Conservation (phyloP, 176 grass and related monocot genomes). For the Hyparrhenia diplandra region DNA sequence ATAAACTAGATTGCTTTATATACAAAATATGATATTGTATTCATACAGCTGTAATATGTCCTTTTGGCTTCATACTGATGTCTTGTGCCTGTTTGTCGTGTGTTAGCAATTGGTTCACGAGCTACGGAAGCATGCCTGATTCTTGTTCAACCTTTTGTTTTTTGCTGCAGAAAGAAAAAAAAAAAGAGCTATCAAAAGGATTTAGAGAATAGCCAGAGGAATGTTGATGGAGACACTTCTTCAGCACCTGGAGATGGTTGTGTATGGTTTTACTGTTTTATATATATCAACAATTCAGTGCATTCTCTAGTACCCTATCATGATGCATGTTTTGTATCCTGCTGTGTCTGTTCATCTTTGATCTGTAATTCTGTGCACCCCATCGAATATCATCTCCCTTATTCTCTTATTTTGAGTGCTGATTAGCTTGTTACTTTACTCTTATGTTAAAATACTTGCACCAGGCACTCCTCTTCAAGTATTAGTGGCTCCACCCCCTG, state of each 20-base stretch:
- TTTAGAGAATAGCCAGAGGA: slow-evolving; percentile 58
- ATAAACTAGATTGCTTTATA: neutral
- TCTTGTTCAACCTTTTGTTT: slow-evolving; percentile 3
- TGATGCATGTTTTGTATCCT: neutral
- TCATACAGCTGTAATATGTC: neutral
- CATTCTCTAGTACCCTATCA: neutral
- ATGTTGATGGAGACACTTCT: slow-evolving; percentile 40
- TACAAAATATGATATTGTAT: neutral
- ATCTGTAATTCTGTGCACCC: neutral
- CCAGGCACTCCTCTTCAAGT: neutral
- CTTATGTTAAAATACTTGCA: neutral
- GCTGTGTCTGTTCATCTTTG: neutral
- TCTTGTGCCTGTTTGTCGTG: neutral
- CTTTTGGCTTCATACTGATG: neutral
- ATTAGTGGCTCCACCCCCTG: neutral
- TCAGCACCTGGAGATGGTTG: slow-evolving; percentile 64
- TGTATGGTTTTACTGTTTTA: slow-evolving; percentile 33
- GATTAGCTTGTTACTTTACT: neutral
- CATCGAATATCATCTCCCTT: neutral
- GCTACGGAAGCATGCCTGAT: neutral
- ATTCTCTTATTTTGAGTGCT: slow-evolving; percentile 1
- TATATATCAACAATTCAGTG: neutral
- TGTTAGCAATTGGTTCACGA: neutral
- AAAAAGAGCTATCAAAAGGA: slow-evolving; percentile 90
- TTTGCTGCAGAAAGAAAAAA: slow-evolving; percentile 71